These are phyloP conservation scores for Agroathelia rolfsii DNA, from an alignment of 1,284 basidiomycete species.

Conservation along the genomic window DNA sequence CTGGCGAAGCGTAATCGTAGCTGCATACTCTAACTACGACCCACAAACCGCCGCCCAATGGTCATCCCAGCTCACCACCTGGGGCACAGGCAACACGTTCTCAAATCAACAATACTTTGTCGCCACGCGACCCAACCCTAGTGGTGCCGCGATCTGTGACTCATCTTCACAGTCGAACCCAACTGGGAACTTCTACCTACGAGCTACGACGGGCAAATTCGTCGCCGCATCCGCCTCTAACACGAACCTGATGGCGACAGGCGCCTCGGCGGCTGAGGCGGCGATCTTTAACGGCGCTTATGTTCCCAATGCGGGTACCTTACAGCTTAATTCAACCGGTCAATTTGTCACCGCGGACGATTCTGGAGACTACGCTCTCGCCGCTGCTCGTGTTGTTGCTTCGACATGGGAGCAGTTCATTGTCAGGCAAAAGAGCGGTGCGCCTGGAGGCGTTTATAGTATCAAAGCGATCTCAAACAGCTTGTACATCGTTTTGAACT, in stretches of 20 bases:
- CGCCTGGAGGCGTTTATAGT: constrained; percentile 17
- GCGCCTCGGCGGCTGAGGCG: constrained; percentile 12
- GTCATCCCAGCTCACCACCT: constrained; percentile 20
- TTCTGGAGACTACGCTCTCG: constrained; percentile 16
- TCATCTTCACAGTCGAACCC: too few relatives aligned
- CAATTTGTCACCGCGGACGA: constrained; percentile 24
- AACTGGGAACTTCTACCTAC: constrained; percentile 19
- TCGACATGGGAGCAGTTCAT: constrained; percentile 24
- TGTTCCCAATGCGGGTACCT: constrained; percentile 22
- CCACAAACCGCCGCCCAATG: constrained; percentile 18
- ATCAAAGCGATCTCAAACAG: constrained; percentile 21
- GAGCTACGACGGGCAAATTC: constrained; percentile 16
- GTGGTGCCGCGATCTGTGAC: constrained; percentile 12
- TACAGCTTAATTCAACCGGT: constrained; percentile 15
- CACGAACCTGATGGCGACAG: constrained; percentile 18
- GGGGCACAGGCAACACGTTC: constrained; percentile 24
- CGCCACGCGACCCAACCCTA: constrained; percentile 20
- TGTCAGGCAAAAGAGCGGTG: constrained; percentile 19
- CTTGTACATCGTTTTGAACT: constrained; percentile 16
- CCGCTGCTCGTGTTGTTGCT: constrained; percentile 19
- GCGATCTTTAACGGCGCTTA: constrained; percentile 19
- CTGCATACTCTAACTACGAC: constrained; percentile 21
- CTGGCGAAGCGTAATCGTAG: constrained; percentile 24
- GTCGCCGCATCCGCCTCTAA: constrained; percentile 14
- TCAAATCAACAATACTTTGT: constrained; percentile 23